Base-by-base conservation (phyloP, 768 basidiomycete genomes). In the Suillus placidus region DNA sequence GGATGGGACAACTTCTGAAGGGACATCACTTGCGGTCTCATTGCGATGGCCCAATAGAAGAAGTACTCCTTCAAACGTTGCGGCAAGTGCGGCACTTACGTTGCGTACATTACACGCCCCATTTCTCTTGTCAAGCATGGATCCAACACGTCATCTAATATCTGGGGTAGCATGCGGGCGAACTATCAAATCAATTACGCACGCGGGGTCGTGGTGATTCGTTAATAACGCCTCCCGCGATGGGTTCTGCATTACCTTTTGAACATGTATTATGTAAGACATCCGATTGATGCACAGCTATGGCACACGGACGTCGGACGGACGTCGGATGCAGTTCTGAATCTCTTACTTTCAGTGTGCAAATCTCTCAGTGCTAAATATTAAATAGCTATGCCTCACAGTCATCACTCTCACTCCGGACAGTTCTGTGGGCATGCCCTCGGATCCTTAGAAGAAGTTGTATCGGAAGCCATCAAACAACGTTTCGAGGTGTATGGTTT, bases 351-450 rank as follows among this genome's bases (percentile, higher is more conserved):
- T 26, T 40, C 37, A 23, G 35, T 14, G 16, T 58, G 37, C 34
- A n/a, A n/a, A 38, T 58, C 35, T 38, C 49, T 26, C n/a, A 47
- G 23, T 52, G 16, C 26, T 18, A 54, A 54, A 18, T 32, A 54
- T 54, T 54, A 60, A 60, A 51, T 58, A 62, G 37, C 64, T 45
- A 87, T 87, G 86, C 89, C 88, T 65, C 80, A 87, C 71, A 92
- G 89, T 72, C 93, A 94, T 74, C 94, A 95, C 77, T 94, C 92
- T 23, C 95, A 97, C 72, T 97, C 94, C 0, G 95, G 95, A 37
- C 90, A 96, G 72, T 97, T 95, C 79, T 97, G 96, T 81, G 89
- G 87, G 68, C 96, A 98, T 73, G 97, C 94, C 3, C 81, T 82
- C 14, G 95, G 95, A 8, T 80, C 82, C 1, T 82, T 99, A 45